Base-by-base conservation (phyloP, 176 grass and related monocot genomes). In the Neostapfia colusana region DNA sequence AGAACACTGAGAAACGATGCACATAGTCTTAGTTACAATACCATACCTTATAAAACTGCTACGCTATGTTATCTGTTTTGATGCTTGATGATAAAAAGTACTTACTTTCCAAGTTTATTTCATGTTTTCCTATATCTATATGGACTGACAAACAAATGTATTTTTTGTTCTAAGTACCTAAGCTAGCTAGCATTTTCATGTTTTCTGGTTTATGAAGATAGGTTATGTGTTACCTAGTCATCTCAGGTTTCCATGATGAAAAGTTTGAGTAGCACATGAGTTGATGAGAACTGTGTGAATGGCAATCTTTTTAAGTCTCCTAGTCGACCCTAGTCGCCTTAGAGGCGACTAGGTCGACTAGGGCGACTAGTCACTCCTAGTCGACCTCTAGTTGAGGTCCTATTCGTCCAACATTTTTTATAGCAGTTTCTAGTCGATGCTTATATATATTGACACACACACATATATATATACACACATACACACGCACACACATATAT, bases 1-100 rank as follows among this genome's bases (percentile, higher is more conserved):
- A 92, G 74, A 80, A 67, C 57, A 72, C 13, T 68, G 80, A 75
- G 68, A 84, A 66, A 80, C 31, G 31, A 31, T 75, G 62, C 62
- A 84, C 43, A 75, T 70, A 88, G 81, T 75, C 43, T 69, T 55
- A 23, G 41, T 68, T 76, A 54, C 58, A 7, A 57, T 68, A 70
- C 45, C 56, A 18, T 74, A 74, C 84, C 36, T 46, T 27, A 84
- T 80, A 41, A 17, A 62, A 40, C 46, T 79, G 45, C 16, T 18
- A 70, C 44, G 57, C 15, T 45, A 56, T 88, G 26, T 56, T 75
- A 75, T 88, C 13, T 84, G 21, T 75, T 88, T 42, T 65, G 44
- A 48, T 65, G 56, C 40, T 65, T 75, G n/a, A 24, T 70, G 54
- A 63, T 74, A 46, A 68, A 51, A 35, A 83, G 63, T 79, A 79